These are phyloP conservation scores for Fraxinus ornus DNA, from an alignment of 305 asterid species.

Conservation along the genomic window DNA sequence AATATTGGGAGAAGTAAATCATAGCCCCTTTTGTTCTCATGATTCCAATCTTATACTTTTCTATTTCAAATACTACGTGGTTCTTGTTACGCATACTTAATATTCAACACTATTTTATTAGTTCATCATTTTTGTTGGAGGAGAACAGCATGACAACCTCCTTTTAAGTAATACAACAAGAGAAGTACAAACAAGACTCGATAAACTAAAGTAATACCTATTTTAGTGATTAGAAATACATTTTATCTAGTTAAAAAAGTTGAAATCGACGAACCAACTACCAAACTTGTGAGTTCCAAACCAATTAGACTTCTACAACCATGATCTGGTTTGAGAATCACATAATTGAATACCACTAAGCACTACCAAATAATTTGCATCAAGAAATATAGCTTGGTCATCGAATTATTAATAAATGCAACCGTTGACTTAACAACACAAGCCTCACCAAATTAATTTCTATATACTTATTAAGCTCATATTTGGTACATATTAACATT, in stretches of 20 bases:
- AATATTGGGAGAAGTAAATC: neutral
- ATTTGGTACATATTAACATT: too few relatives aligned
- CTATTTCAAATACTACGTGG: neutral
- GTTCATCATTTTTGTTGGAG: neutral
- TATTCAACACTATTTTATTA: neutral
- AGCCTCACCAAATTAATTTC: neutral
- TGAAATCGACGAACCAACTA: neutral
- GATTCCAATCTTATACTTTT: neutral
- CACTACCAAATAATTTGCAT: neutral
- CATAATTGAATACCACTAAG: neutral
- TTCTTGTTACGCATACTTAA: neutral
- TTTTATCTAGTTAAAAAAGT: too few relatives aligned
- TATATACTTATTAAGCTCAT: neutral
- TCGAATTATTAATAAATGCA: neutral
- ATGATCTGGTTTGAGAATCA: neutral
- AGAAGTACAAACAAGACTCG: neutral
- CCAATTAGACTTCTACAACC: neutral
- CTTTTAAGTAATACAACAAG: neutral
- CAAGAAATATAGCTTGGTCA: neutral
- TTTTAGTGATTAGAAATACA: neutral
- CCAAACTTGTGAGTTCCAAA: neutral
- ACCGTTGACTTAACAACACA: neutral
- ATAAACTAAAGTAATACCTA: neutral
- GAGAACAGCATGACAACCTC: neutral
- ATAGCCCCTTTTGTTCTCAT: neutral